A percentile compares a stretch with the other conserved stretches of the same genome.
phyloP scores from a whole-genome alignment of 2,329 filamentous ascomycete genomes.

The Atkinsonella texensis region DNA sequence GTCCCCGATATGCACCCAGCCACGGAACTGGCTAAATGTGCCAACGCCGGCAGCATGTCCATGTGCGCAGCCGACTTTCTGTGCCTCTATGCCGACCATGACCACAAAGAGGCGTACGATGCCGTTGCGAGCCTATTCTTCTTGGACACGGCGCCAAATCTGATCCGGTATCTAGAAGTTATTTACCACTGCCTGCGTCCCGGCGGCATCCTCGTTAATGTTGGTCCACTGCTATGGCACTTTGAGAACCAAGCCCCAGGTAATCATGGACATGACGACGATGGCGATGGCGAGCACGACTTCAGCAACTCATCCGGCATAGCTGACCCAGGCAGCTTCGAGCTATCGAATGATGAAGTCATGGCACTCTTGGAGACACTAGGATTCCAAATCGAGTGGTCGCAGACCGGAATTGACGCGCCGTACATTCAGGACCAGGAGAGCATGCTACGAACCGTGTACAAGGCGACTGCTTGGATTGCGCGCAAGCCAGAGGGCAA shows the following conservation, averaged over 20 bases:
- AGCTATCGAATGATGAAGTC: constrained; percentile 84
- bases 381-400: constrained; percentile 63
- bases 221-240: constrained; percentile 90
- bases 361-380: constrained; percentile 58
- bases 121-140: constrained; percentile 89
- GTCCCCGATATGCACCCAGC: constrained; percentile 75
- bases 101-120: constrained; percentile 54
- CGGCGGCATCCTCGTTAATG: constrained; percentile 76
- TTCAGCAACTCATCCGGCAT: constrained; percentile 51
- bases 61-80: constrained; percentile 94
- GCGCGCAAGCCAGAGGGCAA: constrained; percentile 50
- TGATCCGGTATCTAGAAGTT: constrained; percentile 80
- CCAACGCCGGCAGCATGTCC: constrained; percentile 56
- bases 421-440: constrained; percentile 79
- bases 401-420: constrained; percentile 47
- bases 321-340: constrained; percentile 79
- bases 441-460: constrained; percentile 79
- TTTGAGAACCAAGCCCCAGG: constrained; percentile 66
- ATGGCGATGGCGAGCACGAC: constrained; percentile 38
- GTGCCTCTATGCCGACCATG: constrained; percentile 61
- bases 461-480: constrained; percentile 74
- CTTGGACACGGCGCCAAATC: constrained; percentile 89
- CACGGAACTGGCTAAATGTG: constrained; percentile 31
- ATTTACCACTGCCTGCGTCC: constrained; percentile 65
- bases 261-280: constrained; percentile 39